Percentiles rank a stretch among this genome's conserved stretches.
Evolutionary conservation across 352 stramenopile genomes (phyloP).

Genomic region (Phytophthora constricta): DNA sequence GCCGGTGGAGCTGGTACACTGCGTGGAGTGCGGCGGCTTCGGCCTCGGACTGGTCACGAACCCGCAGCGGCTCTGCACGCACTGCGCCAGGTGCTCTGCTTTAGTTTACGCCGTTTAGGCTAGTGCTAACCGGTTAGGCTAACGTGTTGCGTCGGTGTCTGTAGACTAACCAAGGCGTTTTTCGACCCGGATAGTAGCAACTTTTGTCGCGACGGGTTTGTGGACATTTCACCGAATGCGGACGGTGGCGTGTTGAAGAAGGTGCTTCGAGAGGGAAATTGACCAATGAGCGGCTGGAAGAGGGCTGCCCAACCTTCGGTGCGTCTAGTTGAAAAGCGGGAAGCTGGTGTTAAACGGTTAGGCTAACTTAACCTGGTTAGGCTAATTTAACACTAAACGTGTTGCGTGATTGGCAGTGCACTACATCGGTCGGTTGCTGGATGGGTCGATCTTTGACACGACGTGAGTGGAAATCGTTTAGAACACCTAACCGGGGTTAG

Average conservation of each 20-base stretch:
- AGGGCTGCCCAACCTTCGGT: slow-evolving; percentile 86
- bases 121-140: no score
- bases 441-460: slow-evolving; percentile 90
- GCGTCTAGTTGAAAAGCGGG: no score
- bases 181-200: slow-evolving; percentile 76
- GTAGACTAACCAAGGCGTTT: slow-evolving; percentile 72
- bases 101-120: background rate
- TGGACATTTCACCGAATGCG: slow-evolving; percentile 79
- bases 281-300: slow-evolving; percentile 62
- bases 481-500: background rate
- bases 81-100: slow-evolving; percentile 64
- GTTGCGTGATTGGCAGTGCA: slow-evolving; percentile 55
- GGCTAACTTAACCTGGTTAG: no score
- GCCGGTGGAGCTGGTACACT: slow-evolving; percentile 56
- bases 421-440: slow-evolving; percentile 81
- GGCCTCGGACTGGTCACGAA: slow-evolving; percentile 77
- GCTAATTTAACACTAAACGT: background rate
- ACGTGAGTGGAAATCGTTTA: slow-evolving; percentile 44
- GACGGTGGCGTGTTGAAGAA: slow-evolving; percentile 87
- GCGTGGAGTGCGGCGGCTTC: slow-evolving; percentile 71
- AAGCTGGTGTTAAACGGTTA: background rate
- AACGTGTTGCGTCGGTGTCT: no score
- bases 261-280: slow-evolving; percentile 67
- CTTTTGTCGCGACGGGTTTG: slow-evolving; percentile 78
- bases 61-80: slow-evolving; percentile 69